phyloP scores from a whole-genome alignment of 2,329 filamentous ascomycete genomes.

The Microcyclosporella mali region DNA sequence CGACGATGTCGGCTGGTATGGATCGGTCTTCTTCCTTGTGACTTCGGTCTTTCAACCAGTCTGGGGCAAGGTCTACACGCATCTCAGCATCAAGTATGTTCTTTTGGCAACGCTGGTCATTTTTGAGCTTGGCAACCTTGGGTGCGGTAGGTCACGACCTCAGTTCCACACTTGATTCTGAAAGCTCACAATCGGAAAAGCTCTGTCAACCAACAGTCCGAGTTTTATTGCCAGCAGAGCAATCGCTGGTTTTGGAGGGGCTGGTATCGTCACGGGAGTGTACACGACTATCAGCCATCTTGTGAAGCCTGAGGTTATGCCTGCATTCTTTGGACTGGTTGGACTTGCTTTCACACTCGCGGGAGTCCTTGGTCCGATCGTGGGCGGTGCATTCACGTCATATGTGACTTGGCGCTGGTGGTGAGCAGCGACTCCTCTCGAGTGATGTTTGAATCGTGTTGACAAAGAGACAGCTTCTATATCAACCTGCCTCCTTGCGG shows the following conservation, averaged over 20 bases:
- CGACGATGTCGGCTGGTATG: constrained; percentile 31
- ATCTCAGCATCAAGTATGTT: constrained; percentile 25
- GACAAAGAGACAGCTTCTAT: no score
- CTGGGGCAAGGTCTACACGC: constrained; percentile 26
- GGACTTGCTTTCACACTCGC: no score
- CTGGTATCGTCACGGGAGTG: constrained; percentile 31
- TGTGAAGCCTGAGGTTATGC: constrained; percentile 33
- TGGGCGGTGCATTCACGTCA: constrained; percentile 45
- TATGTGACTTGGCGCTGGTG: constrained; percentile 43
- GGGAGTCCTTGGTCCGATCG: no score
- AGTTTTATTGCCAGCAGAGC: constrained; percentile 46
- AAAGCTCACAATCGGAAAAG: no score
- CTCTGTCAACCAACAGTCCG: constrained; percentile 29
- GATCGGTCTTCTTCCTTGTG: constrained; percentile 32
- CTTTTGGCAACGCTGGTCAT: constrained; percentile 35
- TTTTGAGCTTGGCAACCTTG: constrained; percentile 38
- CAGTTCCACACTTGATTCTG: no score
- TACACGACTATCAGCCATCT: constrained; percentile 24
- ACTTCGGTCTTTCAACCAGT: constrained; percentile 28
- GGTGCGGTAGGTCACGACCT: no score
- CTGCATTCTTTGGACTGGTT: constrained; percentile 37
- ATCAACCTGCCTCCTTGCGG: constrained; percentile 43
- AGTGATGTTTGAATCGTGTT: no score
- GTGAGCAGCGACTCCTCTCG: no score
- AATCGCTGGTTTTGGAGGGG: constrained; percentile 49